Base-by-base conservation (phyloP, 108 stramenopile genomes). In the Skeletonema potamos region DNA sequence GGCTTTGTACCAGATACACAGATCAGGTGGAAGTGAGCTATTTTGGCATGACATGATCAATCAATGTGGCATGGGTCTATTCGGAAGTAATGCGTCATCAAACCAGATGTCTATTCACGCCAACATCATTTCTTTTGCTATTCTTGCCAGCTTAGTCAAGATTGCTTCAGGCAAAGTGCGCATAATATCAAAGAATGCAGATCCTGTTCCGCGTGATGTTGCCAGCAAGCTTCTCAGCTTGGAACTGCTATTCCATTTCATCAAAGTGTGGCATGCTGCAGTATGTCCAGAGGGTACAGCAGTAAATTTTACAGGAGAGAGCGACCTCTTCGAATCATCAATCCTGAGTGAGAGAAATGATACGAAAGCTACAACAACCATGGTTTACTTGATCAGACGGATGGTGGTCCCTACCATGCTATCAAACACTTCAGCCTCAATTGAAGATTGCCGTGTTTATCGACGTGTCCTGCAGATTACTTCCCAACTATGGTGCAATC, bases 31-130 rank as follows among this genome's bases (percentile, higher is more conserved):
- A 8, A 91, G 88, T 54, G 93, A 94, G 66, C 71, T 94, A 3
- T 94, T 94, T 70, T 94, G 93, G 93, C 83, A 92, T 66, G 93
- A 94, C 66, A 92, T 94, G 93, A 91, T 89, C 48, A 83, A 84
- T 70, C 73, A 79, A 7, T 92, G 91, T 66, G 93, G 91, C 4
- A 29, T 13, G 29, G 87, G 85, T 29, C 64, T 94, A 41, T 94
- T 94, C 64, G 88, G 85, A 27, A 73, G 72, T 33, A 75, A 84
- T 48, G 33, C 67, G 11, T 54, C 51, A 12, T 64, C 86, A 22
- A 33, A 56, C 11, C 66, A 72, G 27, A 72, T 60, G 64, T 70
- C 70, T 1, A 61, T 74, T 39, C 64, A 79, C 51, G 56, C 85
- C 61, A 88, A 77, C 74, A 80, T 85, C 15, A 74, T 89, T 44